Evolutionary conservation across 2,329 filamentous ascomycete species (phyloP).

Genomic region (Cladophialophora chaetospira): DNA sequence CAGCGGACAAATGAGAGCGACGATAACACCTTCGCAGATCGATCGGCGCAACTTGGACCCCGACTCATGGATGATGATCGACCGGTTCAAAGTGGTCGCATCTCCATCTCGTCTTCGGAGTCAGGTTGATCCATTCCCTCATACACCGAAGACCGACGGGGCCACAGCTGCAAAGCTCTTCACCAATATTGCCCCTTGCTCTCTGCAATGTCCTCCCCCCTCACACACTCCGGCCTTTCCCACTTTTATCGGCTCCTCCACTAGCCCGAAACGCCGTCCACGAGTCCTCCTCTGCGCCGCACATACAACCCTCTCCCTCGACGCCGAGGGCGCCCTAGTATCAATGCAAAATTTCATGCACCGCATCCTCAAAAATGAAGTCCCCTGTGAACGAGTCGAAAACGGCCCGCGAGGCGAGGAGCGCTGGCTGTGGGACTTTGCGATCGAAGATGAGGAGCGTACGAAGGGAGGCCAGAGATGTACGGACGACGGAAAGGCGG

Average conservation of each 20-base stretch:
- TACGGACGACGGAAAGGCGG: not conserved
- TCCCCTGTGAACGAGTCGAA: slow-evolving; percentile 11
- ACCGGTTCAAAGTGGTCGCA: too few relatives aligned
- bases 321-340: slow-evolving; percentile 25
- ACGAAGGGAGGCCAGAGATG: not conserved
- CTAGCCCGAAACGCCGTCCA: not conserved
- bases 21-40: too few relatives aligned
- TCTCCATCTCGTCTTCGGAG: too few relatives aligned
- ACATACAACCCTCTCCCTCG: slow-evolving; percentile 26
- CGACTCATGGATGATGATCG: slow-evolving; percentile 10
- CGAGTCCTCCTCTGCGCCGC: slow-evolving; percentile 26
- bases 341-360: slow-evolving; percentile 25
- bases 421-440: slow-evolving; percentile 28
- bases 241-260: too few relatives aligned
- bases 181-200: too few relatives aligned
- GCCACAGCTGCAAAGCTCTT: too few relatives aligned
- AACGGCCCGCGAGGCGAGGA: slow-evolving; percentile 20
- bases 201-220: too few relatives aligned
- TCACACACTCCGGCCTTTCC: not conserved
- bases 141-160: too few relatives aligned
- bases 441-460: not conserved
- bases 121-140: too few relatives aligned
- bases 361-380: slow-evolving; percentile 19
- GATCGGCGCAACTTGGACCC: not conserved
- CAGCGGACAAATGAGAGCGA: too few relatives aligned